These are phyloP conservation scores for Lagerstroemia speciosa DNA, from an alignment of 345 rosid genomes.

Conservation along the genomic window DNA sequence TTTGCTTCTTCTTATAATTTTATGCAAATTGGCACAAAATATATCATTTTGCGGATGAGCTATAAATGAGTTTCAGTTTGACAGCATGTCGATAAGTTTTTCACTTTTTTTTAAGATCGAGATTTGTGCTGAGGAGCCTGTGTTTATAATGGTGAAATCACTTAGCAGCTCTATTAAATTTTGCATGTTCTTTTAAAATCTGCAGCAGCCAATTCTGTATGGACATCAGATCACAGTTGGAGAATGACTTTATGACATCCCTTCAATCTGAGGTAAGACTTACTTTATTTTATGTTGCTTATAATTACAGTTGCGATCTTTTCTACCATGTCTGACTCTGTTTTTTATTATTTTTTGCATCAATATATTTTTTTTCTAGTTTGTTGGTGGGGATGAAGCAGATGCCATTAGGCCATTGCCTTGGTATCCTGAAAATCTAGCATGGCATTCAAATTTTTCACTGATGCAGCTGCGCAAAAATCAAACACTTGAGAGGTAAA, in stretches of 20 bases:
- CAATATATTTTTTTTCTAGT: constrained; percentile 28
- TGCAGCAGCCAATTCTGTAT: constrained; percentile 79
- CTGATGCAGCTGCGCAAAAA: constrained; percentile 89
- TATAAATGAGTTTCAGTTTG: neutral
- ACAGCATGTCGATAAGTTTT: neutral
- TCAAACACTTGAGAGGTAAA: constrained; percentile 82
- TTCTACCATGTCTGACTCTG: constrained; percentile 2
- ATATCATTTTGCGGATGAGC: neutral
- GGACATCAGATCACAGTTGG: constrained; percentile 60
- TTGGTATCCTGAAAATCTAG: constrained; percentile 84
- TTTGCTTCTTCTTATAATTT: no score
- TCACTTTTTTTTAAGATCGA: no score
- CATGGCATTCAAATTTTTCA: constrained; percentile 91
- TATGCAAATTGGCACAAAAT: neutral
- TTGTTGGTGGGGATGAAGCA: constrained; percentile 52
- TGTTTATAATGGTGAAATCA: neutral
- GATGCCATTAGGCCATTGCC: constrained; percentile 77
- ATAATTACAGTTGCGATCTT: constrained; percentile 2
- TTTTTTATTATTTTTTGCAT: neutral
- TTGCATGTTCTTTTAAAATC: constrained; percentile 5
- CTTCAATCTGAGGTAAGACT: constrained; percentile 72
- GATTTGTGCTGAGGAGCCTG: neutral
- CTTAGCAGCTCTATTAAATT: neutral
- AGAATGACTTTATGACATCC: constrained; percentile 71
- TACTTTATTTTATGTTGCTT: neutral